These are phyloP conservation scores for Microstegium vimineum DNA, from an alignment of 176 grass and related monocot species.

Conservation along the genomic window DNA sequence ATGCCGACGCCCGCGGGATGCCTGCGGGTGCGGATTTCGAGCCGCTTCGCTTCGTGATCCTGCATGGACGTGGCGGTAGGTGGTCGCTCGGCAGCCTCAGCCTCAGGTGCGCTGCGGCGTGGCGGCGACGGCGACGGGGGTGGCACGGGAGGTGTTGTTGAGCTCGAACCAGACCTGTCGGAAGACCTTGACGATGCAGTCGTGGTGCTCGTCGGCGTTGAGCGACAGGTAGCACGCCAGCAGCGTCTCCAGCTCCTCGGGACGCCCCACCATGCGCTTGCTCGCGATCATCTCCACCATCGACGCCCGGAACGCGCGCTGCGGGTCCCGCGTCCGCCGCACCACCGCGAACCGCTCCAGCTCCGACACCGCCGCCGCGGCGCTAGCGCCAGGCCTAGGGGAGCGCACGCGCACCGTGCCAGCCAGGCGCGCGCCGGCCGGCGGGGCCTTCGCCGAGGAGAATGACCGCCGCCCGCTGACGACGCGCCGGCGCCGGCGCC, in stretches of 20 bases:
- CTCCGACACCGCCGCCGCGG: constrained; percentile 18
- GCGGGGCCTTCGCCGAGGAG: constrained; percentile 28
- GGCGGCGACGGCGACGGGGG: not conserved
- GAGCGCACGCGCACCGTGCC: constrained; percentile 36
- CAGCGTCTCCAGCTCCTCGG: constrained; percentile 77
- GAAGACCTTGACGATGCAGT: constrained; percentile 90
- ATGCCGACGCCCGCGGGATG: not conserved
- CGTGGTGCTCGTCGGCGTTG: constrained; percentile 86
- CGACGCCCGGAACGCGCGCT: constrained; percentile 68
- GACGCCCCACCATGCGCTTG: constrained; percentile 68
- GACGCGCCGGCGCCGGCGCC: constrained; percentile 2
- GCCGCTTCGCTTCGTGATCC: not conserved
- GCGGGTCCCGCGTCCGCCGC: constrained; percentile 68
- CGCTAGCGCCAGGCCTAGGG: constrained; percentile 4
- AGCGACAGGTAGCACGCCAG: constrained; percentile 87
- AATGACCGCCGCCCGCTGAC: constrained; percentile 43
- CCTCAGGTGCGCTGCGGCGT: not conserved
- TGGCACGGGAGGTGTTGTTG: constrained; percentile 40
- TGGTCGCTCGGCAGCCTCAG: not conserved
- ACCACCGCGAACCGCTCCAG: constrained; percentile 78
- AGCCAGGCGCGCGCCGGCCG: constrained; percentile 19
- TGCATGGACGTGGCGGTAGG: not conserved
- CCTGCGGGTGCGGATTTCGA: not conserved
- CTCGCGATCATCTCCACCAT: constrained; percentile 89
- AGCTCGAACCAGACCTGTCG: constrained; percentile 83